Conservation (phyloP, 192 early-diverging fungal species). For the Geranomyces variabilis region DNA sequence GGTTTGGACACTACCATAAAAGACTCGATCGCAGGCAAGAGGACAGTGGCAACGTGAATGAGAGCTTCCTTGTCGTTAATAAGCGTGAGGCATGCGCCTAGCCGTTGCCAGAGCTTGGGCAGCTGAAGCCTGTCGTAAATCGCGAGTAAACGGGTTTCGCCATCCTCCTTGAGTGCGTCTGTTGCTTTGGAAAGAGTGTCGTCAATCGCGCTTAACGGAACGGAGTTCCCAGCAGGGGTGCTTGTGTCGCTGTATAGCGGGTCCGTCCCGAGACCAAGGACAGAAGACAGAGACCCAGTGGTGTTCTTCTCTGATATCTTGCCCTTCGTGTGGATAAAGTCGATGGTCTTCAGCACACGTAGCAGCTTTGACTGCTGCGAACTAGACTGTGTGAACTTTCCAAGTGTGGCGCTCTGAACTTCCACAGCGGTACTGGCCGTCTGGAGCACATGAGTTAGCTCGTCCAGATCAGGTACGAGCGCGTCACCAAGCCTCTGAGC, state of each 20-base stretch:
- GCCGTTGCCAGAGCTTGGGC: conserved; percentile 70
- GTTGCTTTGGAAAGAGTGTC: not conserved
- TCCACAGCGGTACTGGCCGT: conserved; percentile 63
- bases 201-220: not conserved
- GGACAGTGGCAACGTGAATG: conserved; percentile 87
- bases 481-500: conserved; percentile 69
- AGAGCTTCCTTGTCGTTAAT: conserved; percentile 73
- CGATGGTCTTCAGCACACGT: conserved; percentile 91
- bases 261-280: not conserved
- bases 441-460: conserved; percentile 64
- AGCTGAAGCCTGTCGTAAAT: conserved; percentile 52
- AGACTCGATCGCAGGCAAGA: conserved; percentile 93
- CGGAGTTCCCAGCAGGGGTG: not conserved
- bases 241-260: not conserved
- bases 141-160: conserved; percentile 20
- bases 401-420: conserved; percentile 73
- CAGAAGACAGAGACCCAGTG: not conserved
- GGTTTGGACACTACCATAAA: conserved; percentile 98
- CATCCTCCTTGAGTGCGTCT: conserved; percentile 4
- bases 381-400: conserved; percentile 81
- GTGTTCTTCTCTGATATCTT: not conserved
- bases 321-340: conserved; percentile 76
- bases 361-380: conserved; percentile 90
- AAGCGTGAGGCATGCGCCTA: conserved; percentile 72
- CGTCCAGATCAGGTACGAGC: conserved; percentile 71